Percentiles rank a stretch among this genome's conserved stretches.
Evolutionary conservation across 2,329 filamentous ascomycete genomes (phyloP).

Genomic region (Aspergillus phoenicis): DNA sequence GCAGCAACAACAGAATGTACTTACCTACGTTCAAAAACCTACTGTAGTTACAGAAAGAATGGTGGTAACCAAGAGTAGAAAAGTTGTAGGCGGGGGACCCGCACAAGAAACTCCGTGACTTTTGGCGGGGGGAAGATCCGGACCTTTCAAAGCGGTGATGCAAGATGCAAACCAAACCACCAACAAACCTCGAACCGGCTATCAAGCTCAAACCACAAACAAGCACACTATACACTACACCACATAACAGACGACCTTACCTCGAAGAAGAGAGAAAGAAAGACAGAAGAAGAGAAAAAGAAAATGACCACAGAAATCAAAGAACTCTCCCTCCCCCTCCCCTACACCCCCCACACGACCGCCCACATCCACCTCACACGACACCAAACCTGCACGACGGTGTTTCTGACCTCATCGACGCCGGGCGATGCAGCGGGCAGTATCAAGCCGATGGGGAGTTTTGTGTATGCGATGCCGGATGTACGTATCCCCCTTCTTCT

Average conservation of each 20-base stretch:
- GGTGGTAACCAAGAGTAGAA: too few species aligned
- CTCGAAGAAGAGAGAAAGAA: not conserved
- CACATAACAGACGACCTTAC: not conserved
- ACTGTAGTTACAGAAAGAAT: not conserved
- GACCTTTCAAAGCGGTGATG: not conserved
- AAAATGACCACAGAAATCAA: slow-evolving; percentile 44
- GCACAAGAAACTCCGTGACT: not conserved
- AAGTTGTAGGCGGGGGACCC: too few species aligned
- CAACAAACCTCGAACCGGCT: too few species aligned
- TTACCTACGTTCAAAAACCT: too few species aligned
- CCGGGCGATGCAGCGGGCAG: slow-evolving; percentile 44
- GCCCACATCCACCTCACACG: slow-evolving; percentile 62
- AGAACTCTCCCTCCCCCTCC: slow-evolving; percentile 61
- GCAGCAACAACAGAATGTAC: too few species aligned
- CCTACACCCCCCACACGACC: slow-evolving; percentile 58
- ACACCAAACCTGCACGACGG: slow-evolving; percentile 54
- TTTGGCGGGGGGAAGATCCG: slow-evolving; percentile 19
- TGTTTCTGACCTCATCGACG: slow-evolving; percentile 60
- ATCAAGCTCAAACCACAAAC: not conserved
- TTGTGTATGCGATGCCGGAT: slow-evolving; percentile 91
- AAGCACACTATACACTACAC: not conserved
- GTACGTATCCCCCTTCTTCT: slow-evolving; percentile 52
- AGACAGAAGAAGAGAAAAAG: not conserved
- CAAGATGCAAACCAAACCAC: not conserved
- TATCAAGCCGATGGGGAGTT: slow-evolving; percentile 71